Evolutionary conservation across 352 stramenopile species (phyloP).

Genomic region (Pilasporangium apinafurcum): DNA sequence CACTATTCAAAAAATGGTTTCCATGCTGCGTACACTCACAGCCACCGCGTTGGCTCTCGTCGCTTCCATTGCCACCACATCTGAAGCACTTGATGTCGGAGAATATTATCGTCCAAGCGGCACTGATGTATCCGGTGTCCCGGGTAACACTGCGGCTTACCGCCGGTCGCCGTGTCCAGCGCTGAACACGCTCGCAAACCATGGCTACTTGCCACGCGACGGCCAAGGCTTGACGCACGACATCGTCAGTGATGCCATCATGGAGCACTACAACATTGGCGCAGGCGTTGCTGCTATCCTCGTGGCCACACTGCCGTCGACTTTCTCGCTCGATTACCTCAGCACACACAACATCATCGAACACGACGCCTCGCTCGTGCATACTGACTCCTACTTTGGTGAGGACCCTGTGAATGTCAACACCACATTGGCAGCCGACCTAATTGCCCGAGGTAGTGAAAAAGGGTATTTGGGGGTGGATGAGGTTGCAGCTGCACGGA

Average conservation of each 20-base stretch:
- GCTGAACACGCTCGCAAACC: slow-evolving; percentile 29
- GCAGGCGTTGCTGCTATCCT: slow-evolving; percentile 2
- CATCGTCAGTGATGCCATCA: slow-evolving; percentile 4
- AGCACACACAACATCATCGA: slow-evolving; percentile 19
- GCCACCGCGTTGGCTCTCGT: no score
- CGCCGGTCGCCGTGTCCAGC: slow-evolving; percentile 24
- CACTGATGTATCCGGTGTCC: slow-evolving; percentile 8
- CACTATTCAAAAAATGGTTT: no score
- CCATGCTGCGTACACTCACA: no score
- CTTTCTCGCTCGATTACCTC: slow-evolving; percentile 5
- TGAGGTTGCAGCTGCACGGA: slow-evolving; percentile 1
- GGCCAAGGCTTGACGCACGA: slow-evolving; percentile 10
- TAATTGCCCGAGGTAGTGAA: slow-evolving; percentile 7
- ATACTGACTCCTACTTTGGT: slow-evolving; percentile 12
- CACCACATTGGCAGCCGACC: slow-evolving; percentile 1
- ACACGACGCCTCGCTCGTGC: slow-evolving; percentile 28
- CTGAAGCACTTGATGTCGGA: background rate
- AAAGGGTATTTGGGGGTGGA: background rate
- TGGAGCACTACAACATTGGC: slow-evolving; percentile 13
- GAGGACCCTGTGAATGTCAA: slow-evolving; percentile 12
- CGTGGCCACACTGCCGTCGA: slow-evolving; percentile 1
- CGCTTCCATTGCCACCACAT: background rate
- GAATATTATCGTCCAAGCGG: slow-evolving; percentile 13
- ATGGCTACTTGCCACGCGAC: slow-evolving; percentile 20
- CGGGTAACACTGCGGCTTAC: slow-evolving; percentile 9